Evolutionary conservation across 108 stramenopile genomes (phyloP).

Genomic region (Conticribra weissflogii): DNA sequence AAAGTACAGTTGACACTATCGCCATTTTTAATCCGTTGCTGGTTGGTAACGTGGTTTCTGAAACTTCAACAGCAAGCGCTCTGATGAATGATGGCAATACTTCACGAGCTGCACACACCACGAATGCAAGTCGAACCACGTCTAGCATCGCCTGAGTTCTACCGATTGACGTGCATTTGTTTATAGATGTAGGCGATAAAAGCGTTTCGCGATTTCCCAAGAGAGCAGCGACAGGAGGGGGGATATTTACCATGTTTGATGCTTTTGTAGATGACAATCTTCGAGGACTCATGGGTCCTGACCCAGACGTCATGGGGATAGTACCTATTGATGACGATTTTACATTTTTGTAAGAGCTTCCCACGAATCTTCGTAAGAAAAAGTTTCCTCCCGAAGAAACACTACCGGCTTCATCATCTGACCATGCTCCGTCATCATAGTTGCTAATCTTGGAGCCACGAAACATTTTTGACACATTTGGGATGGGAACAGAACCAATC

Average conservation of each 20-base stretch:
- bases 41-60: neutral
- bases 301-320: conserved; percentile 2
- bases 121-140: conserved; percentile 40
- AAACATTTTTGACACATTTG: conserved; percentile 28
- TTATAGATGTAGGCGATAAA: conserved; percentile 20
- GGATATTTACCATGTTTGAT: conserved; percentile 13
- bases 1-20: conserved; percentile 28
- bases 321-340: neutral
- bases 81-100: conserved; percentile 31
- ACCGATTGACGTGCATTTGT: conserved; percentile 51
- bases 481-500: conserved; percentile 38
- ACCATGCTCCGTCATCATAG: conserved; percentile 49
- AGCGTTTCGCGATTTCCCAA: conserved; percentile 40
- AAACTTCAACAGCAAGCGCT: neutral
- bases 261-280: neutral
- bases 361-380: neutral
- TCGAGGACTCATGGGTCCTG: neutral
- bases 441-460: conserved; percentile 5
- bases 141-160: conserved; percentile 60
- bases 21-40: conserved; percentile 17
- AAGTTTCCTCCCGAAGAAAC: neutral
- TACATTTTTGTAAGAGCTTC: neutral
- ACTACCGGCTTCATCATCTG: conserved; percentile 41
- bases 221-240: conserved; percentile 35
- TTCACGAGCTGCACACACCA: conserved; percentile 48